phyloP scores from a whole-genome alignment of 1,139 yeast species.

The Kazachstania sp. region DNA sequence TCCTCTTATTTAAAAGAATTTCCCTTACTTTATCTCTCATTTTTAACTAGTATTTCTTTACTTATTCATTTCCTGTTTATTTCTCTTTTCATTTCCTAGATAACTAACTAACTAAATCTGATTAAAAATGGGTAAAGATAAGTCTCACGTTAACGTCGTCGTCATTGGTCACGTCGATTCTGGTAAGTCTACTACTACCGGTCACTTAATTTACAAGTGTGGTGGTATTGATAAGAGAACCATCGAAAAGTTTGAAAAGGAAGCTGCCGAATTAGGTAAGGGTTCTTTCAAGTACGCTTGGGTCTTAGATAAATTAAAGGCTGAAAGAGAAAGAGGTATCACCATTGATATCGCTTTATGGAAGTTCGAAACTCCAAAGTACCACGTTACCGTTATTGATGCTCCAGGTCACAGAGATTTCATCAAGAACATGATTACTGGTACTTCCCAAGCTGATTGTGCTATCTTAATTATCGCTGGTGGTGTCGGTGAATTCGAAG shows the following conservation, averaged over 20 bases:
- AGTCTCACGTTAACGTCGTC: slow-evolving; percentile 95
- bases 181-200: slow-evolving; percentile 54
- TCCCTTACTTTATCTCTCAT: neutral
- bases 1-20: neutral
- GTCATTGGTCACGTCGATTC: slow-evolving; percentile 51
- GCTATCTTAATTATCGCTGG: slow-evolving; percentile 85
- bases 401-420: slow-evolving; percentile 97
- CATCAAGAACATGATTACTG: slow-evolving; percentile 92
- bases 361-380: slow-evolving; percentile 94
- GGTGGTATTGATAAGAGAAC: slow-evolving; percentile 95
- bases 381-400: slow-evolving; percentile 86
- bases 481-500: slow-evolving; percentile 98
- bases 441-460: slow-evolving; percentile 45
- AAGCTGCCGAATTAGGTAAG: slow-evolving; percentile 96
- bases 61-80: neutral
- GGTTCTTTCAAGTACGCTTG: slow-evolving; percentile 46
- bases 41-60: neutral
- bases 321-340: slow-evolving; percentile 70
- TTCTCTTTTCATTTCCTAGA: neutral
- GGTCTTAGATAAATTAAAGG: slow-evolving; percentile 90
- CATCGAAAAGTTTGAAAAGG: slow-evolving; percentile 97
- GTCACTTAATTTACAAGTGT: slow-evolving; percentile 96
- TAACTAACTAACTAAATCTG: neutral
- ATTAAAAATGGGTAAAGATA: slow-evolving; percentile 66
- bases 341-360: slow-evolving; percentile 59